phyloP scores from a whole-genome alignment of 2,329 filamentous ascomycete species.

The Colletotrichum sp. region DNA sequence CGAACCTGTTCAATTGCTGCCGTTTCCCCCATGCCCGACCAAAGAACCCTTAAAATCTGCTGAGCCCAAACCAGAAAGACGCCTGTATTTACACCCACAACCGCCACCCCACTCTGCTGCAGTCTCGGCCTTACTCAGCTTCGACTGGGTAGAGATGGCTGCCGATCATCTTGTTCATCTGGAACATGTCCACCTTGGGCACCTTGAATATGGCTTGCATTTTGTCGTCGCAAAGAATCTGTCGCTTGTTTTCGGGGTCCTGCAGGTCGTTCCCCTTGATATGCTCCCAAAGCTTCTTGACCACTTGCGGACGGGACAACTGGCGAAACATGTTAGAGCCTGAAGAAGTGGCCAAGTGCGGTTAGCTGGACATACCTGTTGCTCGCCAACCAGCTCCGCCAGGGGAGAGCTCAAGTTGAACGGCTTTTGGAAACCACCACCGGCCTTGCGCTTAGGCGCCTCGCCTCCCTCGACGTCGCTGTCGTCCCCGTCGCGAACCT shows the following conservation, averaged over 20 bases:
- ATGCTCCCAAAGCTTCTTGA: slow-evolving; percentile 96
- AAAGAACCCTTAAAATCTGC: background rate
- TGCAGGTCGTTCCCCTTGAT: slow-evolving; percentile 90
- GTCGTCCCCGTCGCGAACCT: slow-evolving; percentile 79
- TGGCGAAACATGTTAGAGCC: slow-evolving; percentile 42
- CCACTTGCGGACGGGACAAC: slow-evolving; percentile 92
- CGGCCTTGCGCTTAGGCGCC: slow-evolving; percentile 76
- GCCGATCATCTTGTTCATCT: slow-evolving; percentile 96
- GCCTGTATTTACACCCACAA: background rate
- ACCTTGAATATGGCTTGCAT: slow-evolving; percentile 94
- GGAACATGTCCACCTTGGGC: slow-evolving; percentile 95
- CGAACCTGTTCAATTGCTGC: background rate
- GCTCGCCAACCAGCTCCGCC: slow-evolving; percentile 72
- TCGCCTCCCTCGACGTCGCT: slow-evolving; percentile 73
- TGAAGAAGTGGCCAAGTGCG: background rate
- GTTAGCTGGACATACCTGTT: slow-evolving; percentile 52
- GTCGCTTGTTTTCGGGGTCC: slow-evolving; percentile 88
- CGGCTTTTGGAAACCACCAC: slow-evolving; percentile 91
- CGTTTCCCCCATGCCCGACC: slow-evolving; percentile 5
- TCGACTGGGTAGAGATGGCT: slow-evolving; percentile 88
- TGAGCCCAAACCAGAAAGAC: slow-evolving; percentile 16
- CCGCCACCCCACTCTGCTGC: background rate
- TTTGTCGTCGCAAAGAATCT: slow-evolving; percentile 90
- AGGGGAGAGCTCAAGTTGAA: slow-evolving; percentile 76
- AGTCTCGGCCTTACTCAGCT: slow-evolving; percentile 33